Conservation (phyloP, 2,329 filamentous ascomycete species). For the Ceratocystis lukuohia region DNA sequence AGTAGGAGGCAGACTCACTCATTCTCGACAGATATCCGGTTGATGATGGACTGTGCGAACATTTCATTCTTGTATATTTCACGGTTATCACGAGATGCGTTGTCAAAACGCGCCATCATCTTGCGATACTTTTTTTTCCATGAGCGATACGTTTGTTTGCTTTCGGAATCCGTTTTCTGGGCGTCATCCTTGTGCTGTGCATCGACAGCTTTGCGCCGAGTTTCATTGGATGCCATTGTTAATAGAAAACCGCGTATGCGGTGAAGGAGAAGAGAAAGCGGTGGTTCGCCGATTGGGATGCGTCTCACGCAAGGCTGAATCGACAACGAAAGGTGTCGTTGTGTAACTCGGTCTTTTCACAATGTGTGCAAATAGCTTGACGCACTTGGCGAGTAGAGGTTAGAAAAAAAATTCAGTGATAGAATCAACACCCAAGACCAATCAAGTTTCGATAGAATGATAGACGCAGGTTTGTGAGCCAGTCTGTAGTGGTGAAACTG, state of each 20-base stretch:
- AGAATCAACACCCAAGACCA: background rate
- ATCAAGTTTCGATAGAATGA: background rate
- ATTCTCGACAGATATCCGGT: conserved; percentile 77
- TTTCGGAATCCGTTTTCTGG: conserved; percentile 34
- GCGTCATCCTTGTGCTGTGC: conserved; percentile 6
- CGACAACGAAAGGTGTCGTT: background rate
- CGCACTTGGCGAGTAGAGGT: background rate
- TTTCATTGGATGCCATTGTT: conserved; percentile 16
- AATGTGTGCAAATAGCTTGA: background rate
- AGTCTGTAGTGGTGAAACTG: background rate
- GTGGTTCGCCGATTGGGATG: background rate
- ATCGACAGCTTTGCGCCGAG: conserved; percentile 17
- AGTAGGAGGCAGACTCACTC: conserved; percentile 49
- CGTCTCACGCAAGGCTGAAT: background rate
- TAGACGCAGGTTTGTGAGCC: background rate
- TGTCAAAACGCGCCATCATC: conserved; percentile 68
- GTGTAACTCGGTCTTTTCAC: background rate
- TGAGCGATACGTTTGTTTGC: conserved; percentile 47
- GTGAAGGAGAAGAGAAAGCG: background rate
- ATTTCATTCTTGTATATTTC: conserved; percentile 69
- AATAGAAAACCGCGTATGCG: background rate
- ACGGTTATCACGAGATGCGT: conserved; percentile 68
- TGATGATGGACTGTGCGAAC: conserved; percentile 65
- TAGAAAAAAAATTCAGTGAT: background rate
- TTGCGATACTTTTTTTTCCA: conserved; percentile 93